Percentiles rank a stretch among this genome's conserved stretches.
phyloP scores from a whole-genome alignment of 129 eudicot species.

The Saposhnikovia divaricata region DNA sequence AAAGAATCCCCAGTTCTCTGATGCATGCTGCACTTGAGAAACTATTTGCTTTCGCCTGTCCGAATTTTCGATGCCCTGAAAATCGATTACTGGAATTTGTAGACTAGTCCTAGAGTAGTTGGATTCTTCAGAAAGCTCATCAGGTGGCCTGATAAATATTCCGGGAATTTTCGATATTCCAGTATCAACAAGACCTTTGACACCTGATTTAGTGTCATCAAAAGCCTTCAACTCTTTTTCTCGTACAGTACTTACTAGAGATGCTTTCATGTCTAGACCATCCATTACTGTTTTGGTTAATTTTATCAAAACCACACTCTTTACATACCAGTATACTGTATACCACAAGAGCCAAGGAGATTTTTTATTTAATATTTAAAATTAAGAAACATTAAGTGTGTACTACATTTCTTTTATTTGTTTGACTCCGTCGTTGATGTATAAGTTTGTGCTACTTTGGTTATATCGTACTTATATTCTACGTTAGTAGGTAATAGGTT shows the following conservation, averaged over 20 bases:
- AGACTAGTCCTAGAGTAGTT: background rate
- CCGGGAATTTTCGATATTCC: background rate
- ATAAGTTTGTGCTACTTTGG: no score
- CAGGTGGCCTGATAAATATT: slow-evolving; percentile 1
- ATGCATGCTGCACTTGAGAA: slow-evolving; percentile 16
- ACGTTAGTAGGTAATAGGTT: no score
- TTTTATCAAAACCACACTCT: background rate
- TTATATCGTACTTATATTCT: no score
- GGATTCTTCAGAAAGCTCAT: background rate
- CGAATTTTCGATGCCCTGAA: slow-evolving; percentile 21
- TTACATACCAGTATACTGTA: no score
- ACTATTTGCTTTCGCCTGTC: slow-evolving; percentile 25
- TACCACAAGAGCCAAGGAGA: no score
- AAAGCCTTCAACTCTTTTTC: background rate
- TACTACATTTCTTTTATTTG: no score
- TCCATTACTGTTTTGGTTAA: background rate
- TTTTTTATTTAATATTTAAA: no score
- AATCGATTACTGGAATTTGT: slow-evolving; percentile 10
- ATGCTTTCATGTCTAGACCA: background rate
- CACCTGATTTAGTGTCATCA: background rate
- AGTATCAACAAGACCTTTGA: background rate
- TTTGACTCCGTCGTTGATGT: no score
- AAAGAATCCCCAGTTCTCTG: slow-evolving; percentile 23
- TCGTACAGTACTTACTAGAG: background rate
- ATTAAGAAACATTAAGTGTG: no score